These are phyloP conservation scores for Medicago arabica DNA, from an alignment of 306 rosid genomes.

Conservation along the genomic window DNA sequence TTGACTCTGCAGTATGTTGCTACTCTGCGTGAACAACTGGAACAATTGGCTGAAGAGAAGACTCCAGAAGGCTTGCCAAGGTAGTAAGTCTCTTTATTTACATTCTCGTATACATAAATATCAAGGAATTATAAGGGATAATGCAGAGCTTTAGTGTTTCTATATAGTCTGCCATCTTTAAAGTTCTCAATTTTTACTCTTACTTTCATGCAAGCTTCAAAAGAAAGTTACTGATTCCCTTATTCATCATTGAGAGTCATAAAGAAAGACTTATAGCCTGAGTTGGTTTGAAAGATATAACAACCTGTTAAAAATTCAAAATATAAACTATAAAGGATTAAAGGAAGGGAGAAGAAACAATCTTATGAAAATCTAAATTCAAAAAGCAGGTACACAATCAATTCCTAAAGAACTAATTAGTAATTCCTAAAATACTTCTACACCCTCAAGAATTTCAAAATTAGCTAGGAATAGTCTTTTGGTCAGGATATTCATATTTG, in stretches of 20 bases:
- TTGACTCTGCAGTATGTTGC: constrained; percentile 76
- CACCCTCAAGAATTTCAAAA: constrained; percentile 16
- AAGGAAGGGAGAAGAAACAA: background rate
- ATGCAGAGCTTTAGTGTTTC: background rate
- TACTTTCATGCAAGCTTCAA: background rate
- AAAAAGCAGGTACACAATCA: background rate
- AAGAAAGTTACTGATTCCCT: background rate
- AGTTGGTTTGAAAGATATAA: constrained; percentile 1
- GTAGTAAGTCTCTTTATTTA: constrained; percentile 45
- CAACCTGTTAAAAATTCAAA: background rate
- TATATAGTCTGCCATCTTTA: background rate
- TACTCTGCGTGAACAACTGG: constrained; percentile 82
- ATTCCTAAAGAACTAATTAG: background rate
- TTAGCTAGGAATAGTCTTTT: background rate
- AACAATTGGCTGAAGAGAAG: constrained; percentile 86
- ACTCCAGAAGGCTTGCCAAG: constrained; percentile 81
- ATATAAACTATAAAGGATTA: background rate
- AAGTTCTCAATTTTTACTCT: background rate
- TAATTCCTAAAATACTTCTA: background rate
- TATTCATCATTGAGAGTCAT: background rate
- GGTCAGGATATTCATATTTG: background rate
- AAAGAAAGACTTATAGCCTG: background rate
- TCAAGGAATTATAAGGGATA: constrained; percentile 20
- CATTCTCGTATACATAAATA: constrained; percentile 10
- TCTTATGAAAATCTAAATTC: background rate